phyloP scores from a whole-genome alignment of 441 rosid species.

The Codiaeum variegatum region DNA sequence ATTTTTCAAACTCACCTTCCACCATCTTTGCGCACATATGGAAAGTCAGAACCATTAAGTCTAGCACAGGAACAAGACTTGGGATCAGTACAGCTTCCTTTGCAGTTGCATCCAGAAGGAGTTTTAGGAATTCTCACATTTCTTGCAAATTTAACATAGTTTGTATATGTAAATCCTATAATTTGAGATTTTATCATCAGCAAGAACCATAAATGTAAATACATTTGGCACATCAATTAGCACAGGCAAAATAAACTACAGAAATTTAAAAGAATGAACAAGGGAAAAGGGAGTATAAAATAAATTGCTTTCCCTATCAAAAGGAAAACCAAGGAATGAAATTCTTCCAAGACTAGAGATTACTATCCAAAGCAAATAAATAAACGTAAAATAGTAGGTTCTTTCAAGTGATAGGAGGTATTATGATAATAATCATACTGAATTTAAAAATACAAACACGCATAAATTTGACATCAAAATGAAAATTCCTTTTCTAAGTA shows the following conservation, averaged over 20 bases:
- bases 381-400: not conserved
- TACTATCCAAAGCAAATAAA: not conserved
- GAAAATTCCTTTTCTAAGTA: not conserved
- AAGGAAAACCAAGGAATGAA: not conserved
- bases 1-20: conserved; percentile 45
- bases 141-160: conserved; percentile 32
- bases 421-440: not conserved
- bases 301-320: not conserved
- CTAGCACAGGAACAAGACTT: conserved; percentile 48
- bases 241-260: not conserved
- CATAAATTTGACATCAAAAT: not conserved
- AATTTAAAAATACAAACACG: not conserved
- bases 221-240: not conserved
- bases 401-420: not conserved
- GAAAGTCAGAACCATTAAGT: conserved; percentile 52
- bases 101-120: conserved; percentile 46
- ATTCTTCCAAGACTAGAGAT: not conserved
- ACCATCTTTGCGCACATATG: conserved; percentile 43
- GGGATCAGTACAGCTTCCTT: conserved; percentile 40
- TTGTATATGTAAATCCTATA: conserved; percentile 46
- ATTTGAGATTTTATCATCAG: conserved; percentile 15
- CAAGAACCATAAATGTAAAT: not conserved
- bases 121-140: conserved; percentile 32
- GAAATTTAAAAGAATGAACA: not conserved
- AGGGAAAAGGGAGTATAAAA: not conserved